Conservation (phyloP, 495 filamentous ascomycete species). For the Cercophora scortea region DNA sequence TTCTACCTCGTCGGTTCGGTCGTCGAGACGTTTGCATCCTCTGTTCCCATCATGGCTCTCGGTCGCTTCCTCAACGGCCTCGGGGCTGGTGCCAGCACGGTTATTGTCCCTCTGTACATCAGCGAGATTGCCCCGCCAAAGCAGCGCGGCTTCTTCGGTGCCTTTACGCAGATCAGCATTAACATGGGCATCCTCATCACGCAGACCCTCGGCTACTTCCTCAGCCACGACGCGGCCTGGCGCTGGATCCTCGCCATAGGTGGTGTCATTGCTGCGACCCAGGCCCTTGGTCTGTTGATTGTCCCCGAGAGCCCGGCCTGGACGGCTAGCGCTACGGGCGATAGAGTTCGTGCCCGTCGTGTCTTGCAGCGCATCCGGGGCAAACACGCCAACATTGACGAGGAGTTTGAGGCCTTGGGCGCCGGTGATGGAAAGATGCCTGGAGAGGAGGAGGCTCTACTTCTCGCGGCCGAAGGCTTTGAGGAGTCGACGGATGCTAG, state of each 20-base stretch:
- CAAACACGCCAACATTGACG: conserved; percentile 55
- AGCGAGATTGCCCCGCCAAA: conserved; percentile 78
- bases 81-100: conserved; percentile 77
- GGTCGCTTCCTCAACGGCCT: conserved; percentile 77
- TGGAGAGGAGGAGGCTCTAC: conserved; percentile 41
- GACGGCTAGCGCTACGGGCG: conserved; percentile 59
- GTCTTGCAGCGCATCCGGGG: conserved; percentile 71
- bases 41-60: conserved; percentile 57
- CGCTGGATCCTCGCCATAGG: conserved; percentile 72
- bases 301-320: conserved; percentile 83
- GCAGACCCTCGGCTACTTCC: conserved; percentile 78
- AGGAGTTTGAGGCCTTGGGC: conserved; percentile 64
- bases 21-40: conserved; percentile 61
- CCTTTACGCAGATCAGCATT: conserved; percentile 87
- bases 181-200: conserved; percentile 86
- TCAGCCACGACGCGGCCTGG: conserved; percentile 73
- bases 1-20: conserved; percentile 72
- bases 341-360: conserved; percentile 51
- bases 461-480: conserved; percentile 7
- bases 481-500: conserved; percentile 6
- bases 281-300: conserved; percentile 58
- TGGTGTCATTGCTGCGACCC: conserved; percentile 55
- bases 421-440: conserved; percentile 24
- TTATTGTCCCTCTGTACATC: conserved; percentile 94
- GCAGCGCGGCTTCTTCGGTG: conserved; percentile 78